Evolutionary conservation across 768 basidiomycete species (phyloP), one percentile per base, ranked within the genome.

Genomic region (Lactarius pseudohatsudake): DNA sequence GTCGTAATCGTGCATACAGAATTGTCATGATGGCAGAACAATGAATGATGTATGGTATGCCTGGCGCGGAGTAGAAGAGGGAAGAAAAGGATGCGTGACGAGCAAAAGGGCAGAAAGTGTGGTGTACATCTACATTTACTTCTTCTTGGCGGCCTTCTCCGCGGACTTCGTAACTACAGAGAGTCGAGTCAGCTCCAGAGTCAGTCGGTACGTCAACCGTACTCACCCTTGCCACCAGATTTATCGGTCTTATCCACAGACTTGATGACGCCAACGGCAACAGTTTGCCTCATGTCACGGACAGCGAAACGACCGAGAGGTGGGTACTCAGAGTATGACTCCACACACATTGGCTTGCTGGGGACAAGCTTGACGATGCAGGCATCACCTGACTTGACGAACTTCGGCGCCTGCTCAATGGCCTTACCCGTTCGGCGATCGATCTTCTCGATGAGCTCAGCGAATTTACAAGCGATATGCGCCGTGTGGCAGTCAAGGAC

Each of bases 401-500:
- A 95, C 81, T 99, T 99, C 81, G 97, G 97, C 64, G 77, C 34
- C 75, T 82, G 81, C 80, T 97, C 96, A 66, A 97, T 85, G 59
- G 85, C 84, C 84, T 98, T 98, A 80, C 96, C 96, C 77, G 92
- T 90, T 79, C 96, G 94, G 78, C 96, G 93, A 83, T 98, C 97
- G 78, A 99, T 96, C 88, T 97, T 99, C 87, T 98, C 95, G 75
- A 96, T 84, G 79, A 98, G 89, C 81, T 97, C 95, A 71, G 94
- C 86, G 81, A 99, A 98, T 84, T 97, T 98, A 90, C 96, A 98
- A 70, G 96, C 96, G 76, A 98, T 97, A 87, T 98, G 96, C 79
- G 96, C 96, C 69, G 96, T 99, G 88, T 99, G 97, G 83, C 97
- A 99, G 83, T 99, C 97, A 74, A 99, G 90, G 71, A 99, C 97